A percentile compares a stretch with the other conserved stretches of the same genome.
Evolutionary conservation across 257 asterid genomes (phyloP).

Genomic region (Nicotiana noctiflora): DNA sequence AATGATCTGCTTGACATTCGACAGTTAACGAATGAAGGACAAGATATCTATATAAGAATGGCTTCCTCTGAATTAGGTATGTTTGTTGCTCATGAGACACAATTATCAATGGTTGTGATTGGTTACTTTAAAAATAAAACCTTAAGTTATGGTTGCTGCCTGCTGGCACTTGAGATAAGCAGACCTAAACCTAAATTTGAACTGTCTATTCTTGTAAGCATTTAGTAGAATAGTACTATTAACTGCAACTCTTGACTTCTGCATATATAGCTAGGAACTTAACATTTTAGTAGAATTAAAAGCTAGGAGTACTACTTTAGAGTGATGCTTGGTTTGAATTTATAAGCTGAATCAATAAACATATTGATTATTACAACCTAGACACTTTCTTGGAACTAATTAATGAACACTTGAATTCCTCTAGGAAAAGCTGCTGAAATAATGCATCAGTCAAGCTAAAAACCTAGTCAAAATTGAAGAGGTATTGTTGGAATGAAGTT

Average conservation of each 20-base stretch:
- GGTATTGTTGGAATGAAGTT: not conserved
- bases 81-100: not conserved
- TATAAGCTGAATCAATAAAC: not conserved
- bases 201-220: not conserved
- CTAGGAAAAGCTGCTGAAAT: not conserved
- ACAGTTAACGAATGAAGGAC: constrained; percentile 6
- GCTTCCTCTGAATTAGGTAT: constrained; percentile 11
- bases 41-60: constrained; percentile 22
- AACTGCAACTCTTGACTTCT: not conserved
- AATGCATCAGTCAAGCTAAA: not conserved
- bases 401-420: not conserved
- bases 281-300: not conserved
- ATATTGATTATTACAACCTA: not conserved
- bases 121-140: not conserved
- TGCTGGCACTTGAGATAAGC: not conserved
- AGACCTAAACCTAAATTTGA: not conserved
- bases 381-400: not conserved
- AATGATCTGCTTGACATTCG: constrained; percentile 21
- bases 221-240: not conserved
- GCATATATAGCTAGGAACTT: not conserved
- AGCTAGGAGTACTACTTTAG: not conserved
- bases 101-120: not conserved
- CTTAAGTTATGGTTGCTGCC: not conserved
- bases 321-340: not conserved
- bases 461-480: not conserved